Evolutionary conservation across 371 early-diverging fungal genomes (phyloP).

Genomic region (Mortierella sp.): DNA sequence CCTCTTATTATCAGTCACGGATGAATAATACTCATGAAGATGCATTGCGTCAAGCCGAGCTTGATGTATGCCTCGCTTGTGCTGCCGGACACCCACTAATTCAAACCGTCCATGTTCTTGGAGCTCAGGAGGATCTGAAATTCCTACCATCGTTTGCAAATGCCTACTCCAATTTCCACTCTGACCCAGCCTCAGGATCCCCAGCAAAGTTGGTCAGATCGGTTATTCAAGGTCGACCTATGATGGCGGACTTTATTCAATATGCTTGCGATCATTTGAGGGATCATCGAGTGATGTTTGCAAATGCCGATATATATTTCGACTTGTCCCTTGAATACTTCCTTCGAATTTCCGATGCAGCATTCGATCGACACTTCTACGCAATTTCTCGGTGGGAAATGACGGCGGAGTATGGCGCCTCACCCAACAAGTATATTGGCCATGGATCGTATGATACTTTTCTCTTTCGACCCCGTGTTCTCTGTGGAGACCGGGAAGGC

Average conservation of each 20-base stretch:
- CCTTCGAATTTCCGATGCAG: not conserved
- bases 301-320: constrained; percentile 25
- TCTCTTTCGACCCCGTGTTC: not conserved
- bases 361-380: constrained; percentile 16
- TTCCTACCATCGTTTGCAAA: too few species aligned
- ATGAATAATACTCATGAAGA: too few species aligned
- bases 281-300: constrained; percentile 15
- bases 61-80: too few species aligned
- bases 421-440: not conserved
- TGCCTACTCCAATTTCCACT: too few species aligned
- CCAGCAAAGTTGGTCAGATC: too few species aligned
- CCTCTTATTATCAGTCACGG: too few species aligned
- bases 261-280: constrained; percentile 17
- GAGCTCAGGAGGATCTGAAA: too few species aligned
- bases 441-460: constrained; percentile 29
- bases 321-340: constrained; percentile 27
- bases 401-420: not conserved
- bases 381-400: constrained; percentile 22
- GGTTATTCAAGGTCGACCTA: too few species aligned
- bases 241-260: constrained; percentile 27
- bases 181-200: too few species aligned
- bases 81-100: too few species aligned
- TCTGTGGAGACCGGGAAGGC: constrained; percentile 16
- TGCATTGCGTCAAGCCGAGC: too few species aligned
- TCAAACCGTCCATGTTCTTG: too few species aligned